A percentile compares a stretch with the other conserved stretches of the same genome.
Conservation (phyloP, 495 filamentous ascomycete species). For the Hyaloscypha bicolor region DNA sequence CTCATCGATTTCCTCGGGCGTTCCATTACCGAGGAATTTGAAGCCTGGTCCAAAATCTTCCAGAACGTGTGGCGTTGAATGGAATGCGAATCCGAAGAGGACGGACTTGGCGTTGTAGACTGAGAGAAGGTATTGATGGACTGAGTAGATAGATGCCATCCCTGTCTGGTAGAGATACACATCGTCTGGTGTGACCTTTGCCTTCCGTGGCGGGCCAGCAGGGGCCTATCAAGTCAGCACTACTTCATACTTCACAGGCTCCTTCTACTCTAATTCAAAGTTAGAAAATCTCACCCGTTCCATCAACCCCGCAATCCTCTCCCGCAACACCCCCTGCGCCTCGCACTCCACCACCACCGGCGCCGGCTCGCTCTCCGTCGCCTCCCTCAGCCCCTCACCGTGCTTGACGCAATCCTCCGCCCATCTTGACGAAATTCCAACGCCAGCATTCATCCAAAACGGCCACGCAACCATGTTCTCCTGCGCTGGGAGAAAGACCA, state of each 20-base stretch:
- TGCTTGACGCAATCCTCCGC: constrained; percentile 41
- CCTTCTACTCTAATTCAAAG: not conserved
- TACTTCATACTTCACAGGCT: not conserved
- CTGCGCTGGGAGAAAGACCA: constrained; percentile 37
- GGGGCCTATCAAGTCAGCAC: constrained; percentile 20
- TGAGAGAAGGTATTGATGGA: constrained; percentile 27
- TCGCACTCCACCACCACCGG: constrained; percentile 28
- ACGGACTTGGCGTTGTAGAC: constrained; percentile 23
- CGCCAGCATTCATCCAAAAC: constrained; percentile 44
- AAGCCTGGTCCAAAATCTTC: constrained; percentile 32
- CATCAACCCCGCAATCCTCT: constrained; percentile 40
- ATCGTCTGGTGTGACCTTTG: constrained; percentile 31
- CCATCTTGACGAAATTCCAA: constrained; percentile 41
- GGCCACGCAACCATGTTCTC: constrained; percentile 35
- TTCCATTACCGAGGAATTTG: constrained; percentile 30
- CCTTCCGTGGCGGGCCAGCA: constrained; percentile 14
- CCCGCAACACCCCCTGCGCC: constrained; percentile 36
- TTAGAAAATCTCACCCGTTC: constrained; percentile 24
- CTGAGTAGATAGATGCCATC: constrained; percentile 37
- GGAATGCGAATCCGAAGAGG: constrained; percentile 37
- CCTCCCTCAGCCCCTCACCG: constrained; percentile 32
- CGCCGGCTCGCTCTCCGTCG: constrained; percentile 12
- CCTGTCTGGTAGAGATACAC: constrained; percentile 41
- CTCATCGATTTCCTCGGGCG: constrained; percentile 26
- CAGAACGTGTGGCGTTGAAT: constrained; percentile 32